phyloP scores from a whole-genome alignment of 164 flowering plant species.

The Aristolochia contorta region DNA sequence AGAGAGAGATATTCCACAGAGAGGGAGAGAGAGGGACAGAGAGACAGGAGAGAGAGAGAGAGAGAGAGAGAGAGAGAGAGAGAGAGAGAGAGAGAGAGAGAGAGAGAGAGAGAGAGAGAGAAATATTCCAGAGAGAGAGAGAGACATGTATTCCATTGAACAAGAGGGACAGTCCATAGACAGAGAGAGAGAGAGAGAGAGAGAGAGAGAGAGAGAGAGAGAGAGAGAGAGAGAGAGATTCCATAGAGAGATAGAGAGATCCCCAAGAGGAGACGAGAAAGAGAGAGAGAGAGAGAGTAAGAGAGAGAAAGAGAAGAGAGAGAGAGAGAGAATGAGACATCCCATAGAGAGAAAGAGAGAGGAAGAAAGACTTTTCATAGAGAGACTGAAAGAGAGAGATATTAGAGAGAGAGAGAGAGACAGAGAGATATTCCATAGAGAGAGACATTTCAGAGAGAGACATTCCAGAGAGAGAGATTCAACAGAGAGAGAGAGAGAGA shows the following conservation, averaged over 20 bases:
- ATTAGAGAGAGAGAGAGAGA: no score
- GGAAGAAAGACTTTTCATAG: no score
- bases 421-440: no score
- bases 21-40: background rate
- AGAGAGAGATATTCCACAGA: no score
- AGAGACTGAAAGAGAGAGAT: no score
- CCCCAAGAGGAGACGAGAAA: background rate
- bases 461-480: no score
- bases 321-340: no score
- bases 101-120: background rate
- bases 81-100: background rate
- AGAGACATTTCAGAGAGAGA: no score
- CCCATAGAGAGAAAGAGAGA: no score
- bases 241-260: background rate
- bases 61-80: background rate
- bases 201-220: background rate
- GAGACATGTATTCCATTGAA: background rate
- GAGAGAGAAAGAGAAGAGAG: background rate
- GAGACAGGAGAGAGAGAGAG: background rate
- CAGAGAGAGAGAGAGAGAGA: background rate
- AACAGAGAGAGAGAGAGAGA: background rate
- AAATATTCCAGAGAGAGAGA: background rate
- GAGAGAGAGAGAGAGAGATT: no score
- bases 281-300: background rate
- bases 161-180: background rate